These are phyloP conservation scores for Bocquillonia castaneifolia DNA, from an alignment of 441 rosid genomes.

Conservation along the genomic window DNA sequence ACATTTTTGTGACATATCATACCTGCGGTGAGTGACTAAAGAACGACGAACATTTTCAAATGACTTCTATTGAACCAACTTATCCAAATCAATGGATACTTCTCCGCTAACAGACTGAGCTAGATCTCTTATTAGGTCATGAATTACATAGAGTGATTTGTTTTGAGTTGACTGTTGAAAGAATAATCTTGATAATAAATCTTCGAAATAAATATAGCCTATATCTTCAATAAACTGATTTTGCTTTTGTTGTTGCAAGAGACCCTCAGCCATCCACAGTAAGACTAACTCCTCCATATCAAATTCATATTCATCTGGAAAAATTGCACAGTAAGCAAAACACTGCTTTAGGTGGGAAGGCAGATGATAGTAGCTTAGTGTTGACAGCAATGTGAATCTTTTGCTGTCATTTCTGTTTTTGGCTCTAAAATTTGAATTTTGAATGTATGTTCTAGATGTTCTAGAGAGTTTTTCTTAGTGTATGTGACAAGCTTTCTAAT, in stretches of 20 bases:
- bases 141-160: constrained; percentile 20
- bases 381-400: too few species aligned
- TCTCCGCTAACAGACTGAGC: constrained; percentile 22
- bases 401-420: too few species aligned
- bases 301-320: constrained; percentile 2
- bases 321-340: constrained; percentile 9
- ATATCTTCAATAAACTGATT: constrained; percentile 7
- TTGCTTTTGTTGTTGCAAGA: background rate
- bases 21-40: background rate
- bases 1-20: background rate
- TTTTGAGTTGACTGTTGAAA: constrained; percentile 14
- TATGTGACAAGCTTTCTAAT: too few species aligned
- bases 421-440: too few species aligned
- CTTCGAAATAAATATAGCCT: constrained; percentile 25
- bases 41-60: background rate
- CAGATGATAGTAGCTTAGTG: constrained; percentile 6
- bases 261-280: constrained; percentile 1
- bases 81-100: constrained; percentile 10
- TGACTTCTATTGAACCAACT: too few species aligned
- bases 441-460: too few species aligned
- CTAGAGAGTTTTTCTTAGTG: too few species aligned
- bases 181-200: constrained; percentile 23
- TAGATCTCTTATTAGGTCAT: constrained; percentile 25
- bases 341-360: background rate
- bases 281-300: background rate